These are phyloP conservation scores for Tanacetum coccineum DNA, from an alignment of 129 eudicot species.

Conservation along the genomic window DNA sequence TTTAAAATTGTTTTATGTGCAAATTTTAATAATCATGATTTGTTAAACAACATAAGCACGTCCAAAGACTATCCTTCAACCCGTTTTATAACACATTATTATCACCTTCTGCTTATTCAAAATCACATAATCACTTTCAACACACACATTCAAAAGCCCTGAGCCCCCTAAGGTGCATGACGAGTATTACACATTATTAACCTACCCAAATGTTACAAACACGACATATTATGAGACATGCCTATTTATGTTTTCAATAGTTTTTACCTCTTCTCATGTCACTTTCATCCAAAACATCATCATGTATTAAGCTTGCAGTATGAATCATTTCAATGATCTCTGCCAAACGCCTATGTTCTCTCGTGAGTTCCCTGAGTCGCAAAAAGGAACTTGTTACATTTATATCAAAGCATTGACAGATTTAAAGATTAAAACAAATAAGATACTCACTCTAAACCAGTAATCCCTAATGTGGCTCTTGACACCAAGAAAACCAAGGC, in stretches of 20 bases:
- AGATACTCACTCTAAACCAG: constrained; percentile 66
- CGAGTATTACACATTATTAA: too few species aligned
- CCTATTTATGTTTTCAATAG: not conserved
- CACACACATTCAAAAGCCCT: too few species aligned
- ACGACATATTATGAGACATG: not conserved
- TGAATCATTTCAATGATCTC: constrained; percentile 98
- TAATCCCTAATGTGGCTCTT: constrained; percentile 76
- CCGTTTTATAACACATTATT: not conserved
- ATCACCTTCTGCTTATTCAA: not conserved
- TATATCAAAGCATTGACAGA: not conserved
- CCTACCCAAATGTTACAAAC: not conserved
- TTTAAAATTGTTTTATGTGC: too few species aligned
- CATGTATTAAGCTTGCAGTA: constrained; percentile 94
- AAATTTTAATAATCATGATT: not conserved
- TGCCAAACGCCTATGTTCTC: constrained; percentile 87
- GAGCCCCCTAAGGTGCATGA: too few species aligned
- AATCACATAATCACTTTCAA: too few species aligned
- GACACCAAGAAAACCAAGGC: constrained; percentile 92
- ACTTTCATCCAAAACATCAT: constrained; percentile 92
- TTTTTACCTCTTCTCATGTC: constrained; percentile 87
- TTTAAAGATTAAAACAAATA: constrained; percentile 4
- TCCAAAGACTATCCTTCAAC: not conserved
- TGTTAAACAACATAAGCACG: too few species aligned
- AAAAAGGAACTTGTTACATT: constrained; percentile 5
- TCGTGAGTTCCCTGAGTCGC: constrained; percentile 72